Evolutionary conservation across 768 basidiomycete genomes (phyloP).

Genomic region (Lentinula sp.): DNA sequence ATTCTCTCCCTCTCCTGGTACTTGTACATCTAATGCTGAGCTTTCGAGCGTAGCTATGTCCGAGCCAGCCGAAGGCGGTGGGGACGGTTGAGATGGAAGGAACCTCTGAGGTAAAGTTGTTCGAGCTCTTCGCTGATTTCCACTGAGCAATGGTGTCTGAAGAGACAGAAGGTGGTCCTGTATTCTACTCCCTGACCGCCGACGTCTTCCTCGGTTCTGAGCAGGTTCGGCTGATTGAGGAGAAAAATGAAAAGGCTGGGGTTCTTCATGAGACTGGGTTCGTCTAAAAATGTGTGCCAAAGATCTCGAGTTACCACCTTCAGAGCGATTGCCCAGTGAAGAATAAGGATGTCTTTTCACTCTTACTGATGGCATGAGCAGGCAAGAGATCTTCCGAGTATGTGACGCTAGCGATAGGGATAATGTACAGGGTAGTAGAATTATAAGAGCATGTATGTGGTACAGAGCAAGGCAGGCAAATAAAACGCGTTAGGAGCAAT

Average conservation of each 20-base stretch:
- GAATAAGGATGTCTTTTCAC: conserved; percentile 29
- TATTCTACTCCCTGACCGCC: conserved; percentile 24
- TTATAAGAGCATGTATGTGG: neutral
- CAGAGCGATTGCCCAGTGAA: conserved; percentile 15
- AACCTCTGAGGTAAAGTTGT: neutral
- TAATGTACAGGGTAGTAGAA: neutral
- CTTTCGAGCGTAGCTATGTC: conserved; percentile 31
- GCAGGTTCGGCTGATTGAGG: conserved; percentile 6
- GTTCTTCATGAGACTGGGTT: neutral
- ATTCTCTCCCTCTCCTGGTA: conserved; percentile 24
- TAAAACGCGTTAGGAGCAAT: neutral
- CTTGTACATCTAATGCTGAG: conserved; percentile 31
- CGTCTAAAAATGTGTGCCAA: conserved; percentile 1
- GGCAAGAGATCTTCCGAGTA: neutral
- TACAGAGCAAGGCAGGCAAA: neutral
- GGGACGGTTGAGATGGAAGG: neutral
- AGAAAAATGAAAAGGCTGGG: conserved; percentile 18
- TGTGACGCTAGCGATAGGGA: neutral
- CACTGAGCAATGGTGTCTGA: conserved; percentile 1
- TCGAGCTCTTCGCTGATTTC: neutral
- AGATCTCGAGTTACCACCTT: conserved; percentile 8
- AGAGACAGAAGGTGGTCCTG: conserved; percentile 22
- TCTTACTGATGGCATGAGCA: conserved; percentile 43
- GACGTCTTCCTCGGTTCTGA: neutral
- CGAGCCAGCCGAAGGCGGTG: conserved; percentile 9